Evolutionary conservation across 176 grass and related monocot genomes (phyloP).

Genomic region (Oropetium thomaeum): DNA sequence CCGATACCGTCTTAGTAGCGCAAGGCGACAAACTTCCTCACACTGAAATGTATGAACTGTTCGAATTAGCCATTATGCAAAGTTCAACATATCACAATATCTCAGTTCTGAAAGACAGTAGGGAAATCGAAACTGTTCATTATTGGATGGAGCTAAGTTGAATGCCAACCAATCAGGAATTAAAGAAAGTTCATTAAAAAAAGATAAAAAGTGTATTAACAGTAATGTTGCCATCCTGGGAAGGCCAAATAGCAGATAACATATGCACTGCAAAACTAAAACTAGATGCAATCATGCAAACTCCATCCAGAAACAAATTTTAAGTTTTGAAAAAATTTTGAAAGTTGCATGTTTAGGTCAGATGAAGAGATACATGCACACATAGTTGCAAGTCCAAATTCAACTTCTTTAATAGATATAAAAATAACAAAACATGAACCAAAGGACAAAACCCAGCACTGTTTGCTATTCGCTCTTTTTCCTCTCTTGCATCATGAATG

Average conservation of each 20-base stretch:
- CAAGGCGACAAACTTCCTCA: slow-evolving; percentile 94
- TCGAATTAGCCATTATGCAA: slow-evolving; percentile 12
- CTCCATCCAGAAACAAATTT: no score
- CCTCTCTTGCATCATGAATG: no score
- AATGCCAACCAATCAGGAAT: neutral
- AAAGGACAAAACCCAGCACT: no score
- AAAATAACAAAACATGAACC: no score
- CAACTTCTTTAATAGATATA: no score
- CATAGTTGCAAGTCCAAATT: no score
- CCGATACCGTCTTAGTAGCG: slow-evolving; percentile 76
- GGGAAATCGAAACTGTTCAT: neutral
- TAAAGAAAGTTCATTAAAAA: neutral
- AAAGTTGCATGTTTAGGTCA: no score
- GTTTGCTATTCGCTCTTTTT: no score
- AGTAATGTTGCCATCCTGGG: neutral
- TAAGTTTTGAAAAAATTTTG: no score
- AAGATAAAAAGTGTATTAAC: neutral
- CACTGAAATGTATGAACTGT: slow-evolving; percentile 49
- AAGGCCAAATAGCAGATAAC: neutral
- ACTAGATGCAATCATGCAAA: no score
- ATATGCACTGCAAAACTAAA: no score
- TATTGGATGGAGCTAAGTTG: neutral
- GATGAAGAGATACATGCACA: no score
- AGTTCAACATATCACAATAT: neutral
- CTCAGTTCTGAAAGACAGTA: neutral